Evolutionary conservation across 1,284 basidiomycete genomes (phyloP).

Genomic region (Jaminaea rosea): DNA sequence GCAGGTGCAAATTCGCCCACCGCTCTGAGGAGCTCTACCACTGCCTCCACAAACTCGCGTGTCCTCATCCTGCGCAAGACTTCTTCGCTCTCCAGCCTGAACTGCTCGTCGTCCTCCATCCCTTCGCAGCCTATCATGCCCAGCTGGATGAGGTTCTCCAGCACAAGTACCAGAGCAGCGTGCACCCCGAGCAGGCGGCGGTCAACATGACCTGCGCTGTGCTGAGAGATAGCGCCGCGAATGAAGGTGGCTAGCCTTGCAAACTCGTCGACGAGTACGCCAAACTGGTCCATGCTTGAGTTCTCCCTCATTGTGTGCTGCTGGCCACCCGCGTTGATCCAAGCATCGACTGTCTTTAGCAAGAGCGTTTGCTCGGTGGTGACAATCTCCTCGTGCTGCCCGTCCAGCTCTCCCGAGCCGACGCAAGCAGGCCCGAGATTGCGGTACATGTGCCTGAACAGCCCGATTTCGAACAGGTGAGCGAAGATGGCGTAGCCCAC

Average conservation of each 20-base stretch:
- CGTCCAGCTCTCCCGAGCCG: neutral
- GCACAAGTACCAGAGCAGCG: neutral
- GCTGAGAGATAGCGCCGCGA: neutral
- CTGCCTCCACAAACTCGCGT: neutral
- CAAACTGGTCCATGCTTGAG: neutral
- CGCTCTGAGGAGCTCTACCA: neutral
- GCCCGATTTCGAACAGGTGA: neutral
- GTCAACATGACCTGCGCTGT: neutral
- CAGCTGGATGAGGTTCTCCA: neutral
- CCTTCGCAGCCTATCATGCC: constrained; percentile 2
- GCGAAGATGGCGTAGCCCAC: constrained; percentile 1
- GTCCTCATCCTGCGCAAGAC: neutral
- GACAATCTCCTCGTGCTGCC: neutral
- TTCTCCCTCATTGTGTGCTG: neutral
- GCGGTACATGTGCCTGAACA: constrained; percentile 1
- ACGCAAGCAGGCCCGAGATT: neutral
- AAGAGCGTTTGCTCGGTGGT: neutral
- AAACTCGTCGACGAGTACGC: neutral
- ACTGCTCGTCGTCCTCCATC: neutral
- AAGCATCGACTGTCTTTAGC: constrained; percentile 1
- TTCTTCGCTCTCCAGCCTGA: neutral
- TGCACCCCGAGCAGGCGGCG: neutral
- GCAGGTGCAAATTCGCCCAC: neutral
- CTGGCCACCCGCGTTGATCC: constrained; percentile 1
- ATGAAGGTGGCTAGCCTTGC: neutral